phyloP scores from a whole-genome alignment of 225 moss, liverwort and hornwort genomes.

The Physcomitrellopsis africana region DNA sequence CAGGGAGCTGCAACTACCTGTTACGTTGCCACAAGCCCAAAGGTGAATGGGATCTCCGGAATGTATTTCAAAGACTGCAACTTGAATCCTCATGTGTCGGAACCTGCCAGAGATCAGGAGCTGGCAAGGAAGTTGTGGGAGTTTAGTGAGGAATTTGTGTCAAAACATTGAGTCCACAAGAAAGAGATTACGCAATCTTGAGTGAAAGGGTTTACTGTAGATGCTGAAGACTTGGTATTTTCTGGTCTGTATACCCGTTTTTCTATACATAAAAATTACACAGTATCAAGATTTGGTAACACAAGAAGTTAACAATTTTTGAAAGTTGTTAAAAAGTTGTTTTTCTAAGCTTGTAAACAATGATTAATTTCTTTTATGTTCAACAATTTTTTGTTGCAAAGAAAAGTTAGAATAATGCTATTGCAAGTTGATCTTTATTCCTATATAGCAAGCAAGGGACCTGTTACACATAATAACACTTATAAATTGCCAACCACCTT shows the following conservation, averaged over 20 bases:
- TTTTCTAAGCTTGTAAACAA: background rate
- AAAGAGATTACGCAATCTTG: background rate
- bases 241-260: background rate
- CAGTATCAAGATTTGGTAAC: background rate
- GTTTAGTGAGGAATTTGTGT: slow-evolving; percentile 55
- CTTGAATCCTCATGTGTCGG: slow-evolving; percentile 19
- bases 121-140: slow-evolving; percentile 63
- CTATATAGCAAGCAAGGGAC: too few species aligned
- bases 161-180: slow-evolving; percentile 37
- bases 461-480: too few species aligned
- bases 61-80: slow-evolving; percentile 64
- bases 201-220: background rate
- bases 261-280: slow-evolving; percentile 11
- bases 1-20: slow-evolving; percentile 67
- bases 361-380: too few species aligned
- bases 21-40: slow-evolving; percentile 58
- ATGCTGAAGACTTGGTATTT: background rate
- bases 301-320: too few species aligned
- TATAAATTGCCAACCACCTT: too few species aligned
- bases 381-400: too few species aligned
- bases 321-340: too few species aligned
- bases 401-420: too few species aligned
- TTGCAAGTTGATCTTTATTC: too few species aligned
- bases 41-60: slow-evolving; percentile 58
- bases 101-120: slow-evolving; percentile 41